These are phyloP conservation scores for Phytophthora boehmeriae DNA, from an alignment of 352 stramenopile species.

Conservation along the genomic window DNA sequence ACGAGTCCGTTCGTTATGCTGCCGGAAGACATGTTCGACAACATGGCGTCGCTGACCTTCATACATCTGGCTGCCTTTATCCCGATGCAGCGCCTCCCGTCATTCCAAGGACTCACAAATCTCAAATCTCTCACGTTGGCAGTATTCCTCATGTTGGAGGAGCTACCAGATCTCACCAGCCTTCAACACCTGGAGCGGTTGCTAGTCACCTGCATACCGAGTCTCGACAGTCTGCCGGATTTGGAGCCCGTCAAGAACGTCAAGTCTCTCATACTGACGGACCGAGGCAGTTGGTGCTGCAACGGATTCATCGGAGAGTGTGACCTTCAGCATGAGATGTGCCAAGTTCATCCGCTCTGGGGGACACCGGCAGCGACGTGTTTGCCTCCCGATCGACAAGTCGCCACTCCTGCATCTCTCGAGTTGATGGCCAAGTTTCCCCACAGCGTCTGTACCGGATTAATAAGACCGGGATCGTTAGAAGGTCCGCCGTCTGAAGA, in stretches of 20 bases:
- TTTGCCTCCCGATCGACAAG: slow-evolving; percentile 2
- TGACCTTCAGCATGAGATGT: slow-evolving; percentile 15
- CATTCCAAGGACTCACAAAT: slow-evolving; percentile 36
- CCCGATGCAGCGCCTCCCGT: slow-evolving; percentile 24
- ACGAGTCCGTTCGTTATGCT: slow-evolving; percentile 20
- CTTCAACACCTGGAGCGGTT: slow-evolving; percentile 11
- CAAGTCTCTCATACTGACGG: slow-evolving; percentile 9
- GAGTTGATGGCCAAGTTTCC: slow-evolving; percentile 23
- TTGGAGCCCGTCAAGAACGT: slow-evolving; percentile 16
- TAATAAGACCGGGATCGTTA: slow-evolving; percentile 11
- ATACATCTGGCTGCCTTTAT: slow-evolving; percentile 37
- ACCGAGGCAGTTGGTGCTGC: slow-evolving; percentile 21
- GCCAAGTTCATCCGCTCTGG: slow-evolving; percentile 9
- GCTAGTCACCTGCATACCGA: slow-evolving; percentile 1
- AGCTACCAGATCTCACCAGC: slow-evolving; percentile 12
- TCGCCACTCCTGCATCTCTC: slow-evolving; percentile 20
- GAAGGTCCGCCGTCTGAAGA: slow-evolving; percentile 13
- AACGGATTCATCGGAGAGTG: slow-evolving; percentile 31
- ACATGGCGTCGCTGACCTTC: slow-evolving; percentile 46
- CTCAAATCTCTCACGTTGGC: slow-evolving; percentile 36
- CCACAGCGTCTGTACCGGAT: slow-evolving; percentile 22
- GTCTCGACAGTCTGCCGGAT: slow-evolving; percentile 10
- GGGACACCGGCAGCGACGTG: slow-evolving; percentile 14
- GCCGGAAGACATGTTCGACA: slow-evolving; percentile 35
- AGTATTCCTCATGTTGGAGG: slow-evolving; percentile 9